These are phyloP conservation scores for Knoxia roxburghii DNA, from an alignment of 257 asterid species.

Conservation along the genomic window DNA sequence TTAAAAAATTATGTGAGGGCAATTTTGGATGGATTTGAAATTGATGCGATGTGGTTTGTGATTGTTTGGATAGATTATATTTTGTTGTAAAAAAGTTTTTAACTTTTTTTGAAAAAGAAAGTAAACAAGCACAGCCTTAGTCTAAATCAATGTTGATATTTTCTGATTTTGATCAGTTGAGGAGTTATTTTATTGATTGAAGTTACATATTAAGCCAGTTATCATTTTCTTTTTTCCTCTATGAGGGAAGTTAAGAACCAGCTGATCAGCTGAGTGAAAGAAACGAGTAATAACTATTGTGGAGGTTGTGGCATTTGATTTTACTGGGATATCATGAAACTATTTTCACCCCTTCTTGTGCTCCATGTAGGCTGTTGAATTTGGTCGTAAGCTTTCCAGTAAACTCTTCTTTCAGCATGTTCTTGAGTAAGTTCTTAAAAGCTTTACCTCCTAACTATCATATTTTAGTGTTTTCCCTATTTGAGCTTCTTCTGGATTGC, in stretches of 20 bases:
- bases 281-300: neutral
- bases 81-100: too few species aligned
- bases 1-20: too few species aligned
- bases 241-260: neutral
- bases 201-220: neutral
- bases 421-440: slow-evolving; percentile 53
- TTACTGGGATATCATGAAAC: neutral
- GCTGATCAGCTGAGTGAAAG: neutral
- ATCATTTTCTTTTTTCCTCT: neutral
- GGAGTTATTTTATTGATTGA: neutral
- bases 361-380: slow-evolving; percentile 71
- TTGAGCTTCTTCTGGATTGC: slow-evolving; percentile 3
- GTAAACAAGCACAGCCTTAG: too few species aligned
- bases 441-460: slow-evolving; percentile 8
- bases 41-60: too few species aligned
- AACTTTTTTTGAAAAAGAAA: too few species aligned
- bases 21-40: too few species aligned
- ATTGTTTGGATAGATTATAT: too few species aligned
- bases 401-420: slow-evolving; percentile 68
- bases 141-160: neutral
- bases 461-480: neutral
- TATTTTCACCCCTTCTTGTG: slow-evolving; percentile 18
- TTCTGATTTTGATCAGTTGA: slow-evolving; percentile 4
- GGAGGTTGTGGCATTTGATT: neutral
- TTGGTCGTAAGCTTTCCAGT: slow-evolving; percentile 70